Conservation (phyloP, 345 rosid species). For the Rhodamnia rubescens region DNA sequence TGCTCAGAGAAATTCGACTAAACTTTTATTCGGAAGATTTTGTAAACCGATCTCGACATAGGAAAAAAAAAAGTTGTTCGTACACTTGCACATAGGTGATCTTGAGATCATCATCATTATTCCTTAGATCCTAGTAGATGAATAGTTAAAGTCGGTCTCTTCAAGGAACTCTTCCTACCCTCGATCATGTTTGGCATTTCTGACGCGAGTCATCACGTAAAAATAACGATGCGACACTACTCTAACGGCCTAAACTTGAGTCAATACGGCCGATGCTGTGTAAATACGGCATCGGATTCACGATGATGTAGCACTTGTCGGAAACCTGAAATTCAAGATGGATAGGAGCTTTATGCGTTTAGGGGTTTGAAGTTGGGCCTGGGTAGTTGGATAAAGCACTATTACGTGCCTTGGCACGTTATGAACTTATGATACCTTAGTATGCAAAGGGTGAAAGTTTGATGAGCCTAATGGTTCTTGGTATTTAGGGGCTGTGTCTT, state of each 20-base stretch:
- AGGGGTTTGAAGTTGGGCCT: neutral
- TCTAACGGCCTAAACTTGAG: neutral
- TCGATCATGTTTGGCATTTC: neutral
- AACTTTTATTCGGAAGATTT: neutral
- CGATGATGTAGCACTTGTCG: neutral
- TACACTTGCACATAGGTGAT: neutral
- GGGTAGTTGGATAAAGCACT: neutral
- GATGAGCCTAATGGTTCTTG: too few species aligned
- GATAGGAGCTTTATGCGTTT: neutral
- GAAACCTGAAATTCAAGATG: neutral
- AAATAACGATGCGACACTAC: fast-evolving
- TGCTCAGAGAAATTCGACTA: neutral
- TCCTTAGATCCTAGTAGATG: neutral
- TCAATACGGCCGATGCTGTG: neutral
- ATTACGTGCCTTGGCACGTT: neutral
- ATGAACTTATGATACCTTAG: neutral
- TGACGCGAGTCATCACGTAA: fast-evolving
- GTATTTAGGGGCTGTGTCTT: too few species aligned
- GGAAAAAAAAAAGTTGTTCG: too few species aligned
- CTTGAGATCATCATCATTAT: neutral
- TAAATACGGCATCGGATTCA: neutral
- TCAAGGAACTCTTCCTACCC: neutral
- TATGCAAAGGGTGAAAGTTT: neutral
- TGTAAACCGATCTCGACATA: neutral
- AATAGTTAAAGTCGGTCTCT: neutral